Evolutionary conservation across 495 filamentous ascomycete species (phyloP).

Genomic region (Podospora anserina): DNA sequence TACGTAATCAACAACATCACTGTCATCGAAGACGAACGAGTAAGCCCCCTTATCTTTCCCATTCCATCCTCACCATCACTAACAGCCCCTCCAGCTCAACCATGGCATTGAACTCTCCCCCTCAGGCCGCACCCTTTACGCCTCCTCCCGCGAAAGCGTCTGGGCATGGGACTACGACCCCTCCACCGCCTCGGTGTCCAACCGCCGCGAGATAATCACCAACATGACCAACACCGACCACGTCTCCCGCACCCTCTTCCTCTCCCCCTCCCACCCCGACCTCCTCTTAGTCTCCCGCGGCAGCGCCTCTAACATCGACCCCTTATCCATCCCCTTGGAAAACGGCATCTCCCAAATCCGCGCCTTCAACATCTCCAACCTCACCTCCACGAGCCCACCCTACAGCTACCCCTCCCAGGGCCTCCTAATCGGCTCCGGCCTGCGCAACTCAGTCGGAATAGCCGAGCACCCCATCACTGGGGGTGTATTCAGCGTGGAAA

Average conservation of each 20-base stretch:
- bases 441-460: conserved; percentile 69
- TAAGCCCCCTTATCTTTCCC: background rate
- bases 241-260: conserved; percentile 59
- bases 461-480: conserved; percentile 52
- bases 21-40: conserved; percentile 24
- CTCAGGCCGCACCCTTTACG: conserved; percentile 63
- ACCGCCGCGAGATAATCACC: conserved; percentile 47
- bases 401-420: conserved; percentile 48
- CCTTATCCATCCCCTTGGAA: conserved; percentile 38
- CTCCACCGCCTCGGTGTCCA: conserved; percentile 37
- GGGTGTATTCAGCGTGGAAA: conserved; percentile 68
- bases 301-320: conserved; percentile 59
- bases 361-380: conserved; percentile 56
- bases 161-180: conserved; percentile 62
- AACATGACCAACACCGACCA: conserved; percentile 61
- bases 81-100: conserved; percentile 34
- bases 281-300: conserved; percentile 62
- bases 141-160: conserved; percentile 54
- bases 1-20: conserved; percentile 32
- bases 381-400: conserved; percentile 39
- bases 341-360: conserved; percentile 63
- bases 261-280: conserved; percentile 46
- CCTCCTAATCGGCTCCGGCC: conserved; percentile 63
- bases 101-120: conserved; percentile 64
- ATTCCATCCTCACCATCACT: background rate